Conservation (phyloP, 1,139 yeast species). For the Debaryomyces nepalensis region DNA sequence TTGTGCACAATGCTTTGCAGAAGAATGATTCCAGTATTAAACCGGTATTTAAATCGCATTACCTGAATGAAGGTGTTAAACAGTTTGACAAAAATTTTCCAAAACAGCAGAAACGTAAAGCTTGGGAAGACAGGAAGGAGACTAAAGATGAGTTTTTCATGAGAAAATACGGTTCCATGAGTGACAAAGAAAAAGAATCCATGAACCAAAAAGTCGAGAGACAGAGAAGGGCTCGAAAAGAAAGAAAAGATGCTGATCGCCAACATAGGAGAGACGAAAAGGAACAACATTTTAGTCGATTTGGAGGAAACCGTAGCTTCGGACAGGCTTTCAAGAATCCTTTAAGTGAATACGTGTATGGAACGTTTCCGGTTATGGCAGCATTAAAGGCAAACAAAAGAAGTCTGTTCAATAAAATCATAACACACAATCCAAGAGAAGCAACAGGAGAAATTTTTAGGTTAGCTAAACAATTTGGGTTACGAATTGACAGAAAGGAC, state of each 20-base stretch:
- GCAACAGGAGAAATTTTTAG: conserved; percentile 40
- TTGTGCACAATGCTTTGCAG: neutral
- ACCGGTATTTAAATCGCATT: conserved; percentile 26
- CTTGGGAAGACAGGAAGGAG: conserved; percentile 45
- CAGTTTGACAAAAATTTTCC: conserved; percentile 21
- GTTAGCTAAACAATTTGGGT: conserved; percentile 51
- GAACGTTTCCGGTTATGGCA: conserved; percentile 75
- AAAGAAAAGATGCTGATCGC: conserved; percentile 22
- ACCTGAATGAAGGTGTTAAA: conserved; percentile 20
- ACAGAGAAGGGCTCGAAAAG: conserved; percentile 33
- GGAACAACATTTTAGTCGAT: conserved; percentile 4
- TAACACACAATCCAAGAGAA: conserved; percentile 48
- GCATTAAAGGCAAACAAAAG: conserved; percentile 66
- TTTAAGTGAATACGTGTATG: conserved; percentile 70
- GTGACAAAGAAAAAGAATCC: conserved; percentile 31
- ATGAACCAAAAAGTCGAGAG: conserved; percentile 44
- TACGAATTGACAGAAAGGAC: conserved; percentile 47
- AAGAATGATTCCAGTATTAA: conserved; percentile 8
- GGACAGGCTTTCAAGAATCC: conserved; percentile 38
- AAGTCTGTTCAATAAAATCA: conserved; percentile 54
- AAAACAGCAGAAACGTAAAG: conserved; percentile 24
- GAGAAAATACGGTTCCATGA: conserved; percentile 41
- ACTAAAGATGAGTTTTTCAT: conserved; percentile 48
- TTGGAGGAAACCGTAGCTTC: conserved; percentile 7
- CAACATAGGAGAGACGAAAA: conserved; percentile 8